Conservation (phyloP, 169 alveolate genomes). For the Eimeria falciformis region DNA sequence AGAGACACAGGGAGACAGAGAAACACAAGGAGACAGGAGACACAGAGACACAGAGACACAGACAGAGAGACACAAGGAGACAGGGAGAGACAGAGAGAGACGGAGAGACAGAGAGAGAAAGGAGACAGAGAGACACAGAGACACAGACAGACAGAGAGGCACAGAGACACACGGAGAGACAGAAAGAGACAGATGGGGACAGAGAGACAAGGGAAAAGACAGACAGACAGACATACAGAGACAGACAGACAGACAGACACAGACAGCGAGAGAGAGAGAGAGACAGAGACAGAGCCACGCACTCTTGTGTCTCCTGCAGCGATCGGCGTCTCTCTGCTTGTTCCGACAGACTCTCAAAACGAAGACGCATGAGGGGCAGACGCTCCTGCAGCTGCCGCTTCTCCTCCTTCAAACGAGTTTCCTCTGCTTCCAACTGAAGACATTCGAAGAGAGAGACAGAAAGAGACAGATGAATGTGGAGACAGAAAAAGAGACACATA, state of each 20-base stretch:
- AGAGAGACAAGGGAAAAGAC: background rate
- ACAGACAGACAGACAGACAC: no score
- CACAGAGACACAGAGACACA: no score
- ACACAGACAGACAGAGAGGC: background rate
- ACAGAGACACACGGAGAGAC: background rate
- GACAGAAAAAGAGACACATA: no score
- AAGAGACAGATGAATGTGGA: no score
- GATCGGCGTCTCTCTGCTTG: background rate
- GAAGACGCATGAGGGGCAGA: background rate
- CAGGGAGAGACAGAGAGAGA: no score
- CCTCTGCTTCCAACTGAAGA: background rate
- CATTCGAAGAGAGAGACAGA: no score
- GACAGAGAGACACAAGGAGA: no score
- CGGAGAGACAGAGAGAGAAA: no score
- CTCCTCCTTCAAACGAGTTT: background rate
- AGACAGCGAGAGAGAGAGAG: background rate
- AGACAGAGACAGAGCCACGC: background rate
- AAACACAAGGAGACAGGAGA: no score
- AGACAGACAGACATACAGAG: no score
- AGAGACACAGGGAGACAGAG: no score
- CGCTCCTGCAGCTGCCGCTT: slow-evolving; percentile 21
- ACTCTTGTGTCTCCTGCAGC: background rate
- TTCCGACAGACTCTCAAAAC: background rate
- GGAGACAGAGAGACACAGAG: background rate
- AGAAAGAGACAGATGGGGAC: background rate